Percentiles rank a stretch among this genome's conserved stretches.
Conservation (phyloP, 176 grass and related monocot species). For the Triticum turgidum region DNA sequence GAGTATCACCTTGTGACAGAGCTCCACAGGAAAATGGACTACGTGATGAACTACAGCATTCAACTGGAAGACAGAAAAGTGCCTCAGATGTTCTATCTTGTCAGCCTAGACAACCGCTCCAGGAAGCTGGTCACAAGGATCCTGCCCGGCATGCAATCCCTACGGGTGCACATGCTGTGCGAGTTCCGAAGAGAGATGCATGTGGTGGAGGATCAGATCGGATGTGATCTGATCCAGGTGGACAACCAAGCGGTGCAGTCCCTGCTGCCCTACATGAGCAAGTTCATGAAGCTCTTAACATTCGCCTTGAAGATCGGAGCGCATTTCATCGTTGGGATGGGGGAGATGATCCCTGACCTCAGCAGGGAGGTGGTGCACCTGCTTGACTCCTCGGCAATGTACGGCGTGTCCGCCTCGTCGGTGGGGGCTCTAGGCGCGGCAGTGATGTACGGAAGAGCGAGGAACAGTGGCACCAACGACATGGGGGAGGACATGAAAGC, state of each 20-base stretch:
- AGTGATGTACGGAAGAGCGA: slow-evolving; percentile 40
- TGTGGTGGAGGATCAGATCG: slow-evolving; percentile 84
- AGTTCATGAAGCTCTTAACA: slow-evolving; percentile 85
- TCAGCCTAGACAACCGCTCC: slow-evolving; percentile 52
- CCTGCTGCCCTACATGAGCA: slow-evolving; percentile 75
- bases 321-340: slow-evolving; percentile 77
- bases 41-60: slow-evolving; percentile 72
- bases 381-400: slow-evolving; percentile 57
- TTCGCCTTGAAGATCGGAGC: slow-evolving; percentile 90
- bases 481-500: slow-evolving; percentile 57
- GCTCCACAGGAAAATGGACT: slow-evolving; percentile 84
- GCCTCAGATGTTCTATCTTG: slow-evolving; percentile 88
- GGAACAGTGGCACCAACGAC: slow-evolving; percentile 44
- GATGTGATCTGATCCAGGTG: slow-evolving; percentile 82
- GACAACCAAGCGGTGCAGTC: slow-evolving; percentile 67
- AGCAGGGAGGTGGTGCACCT: slow-evolving; percentile 65
- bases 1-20: slow-evolving; percentile 75
- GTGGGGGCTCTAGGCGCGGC: slow-evolving; percentile 63
- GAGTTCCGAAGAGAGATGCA: slow-evolving; percentile 88
- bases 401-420: slow-evolving; percentile 50
- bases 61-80: slow-evolving; percentile 81
- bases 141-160: slow-evolving; percentile 64
- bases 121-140: slow-evolving; percentile 74
- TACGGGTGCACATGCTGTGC: slow-evolving; percentile 79
- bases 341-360: slow-evolving; percentile 94